phyloP scores from a whole-genome alignment of 164 flowering plant genomes.

The Buxus sempervirens region DNA sequence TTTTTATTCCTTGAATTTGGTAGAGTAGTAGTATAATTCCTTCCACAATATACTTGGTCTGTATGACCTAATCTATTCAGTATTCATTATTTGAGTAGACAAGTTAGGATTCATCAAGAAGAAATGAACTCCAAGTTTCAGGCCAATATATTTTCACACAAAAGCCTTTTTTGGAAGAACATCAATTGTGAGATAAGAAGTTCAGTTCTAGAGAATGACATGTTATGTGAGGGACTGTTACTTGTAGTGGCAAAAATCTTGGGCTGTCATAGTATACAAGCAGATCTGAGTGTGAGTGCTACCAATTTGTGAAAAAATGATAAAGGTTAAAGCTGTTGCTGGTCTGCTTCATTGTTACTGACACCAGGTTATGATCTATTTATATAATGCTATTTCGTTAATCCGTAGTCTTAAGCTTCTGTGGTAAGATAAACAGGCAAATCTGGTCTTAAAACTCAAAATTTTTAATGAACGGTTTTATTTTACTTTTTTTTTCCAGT shows the following conservation, averaged over 20 bases:
- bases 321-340: no score
- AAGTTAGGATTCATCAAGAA: neutral
- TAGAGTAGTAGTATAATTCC: neutral
- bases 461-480: neutral
- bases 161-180: neutral
- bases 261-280: no score
- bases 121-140: neutral
- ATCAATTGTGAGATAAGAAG: neutral
- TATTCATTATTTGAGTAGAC: neutral
- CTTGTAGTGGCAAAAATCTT: no score
- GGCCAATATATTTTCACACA: neutral
- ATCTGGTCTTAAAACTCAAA: neutral
- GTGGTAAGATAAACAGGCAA: neutral
- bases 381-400: neutral
- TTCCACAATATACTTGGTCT: neutral
- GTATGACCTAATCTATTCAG: neutral
- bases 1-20: neutral
- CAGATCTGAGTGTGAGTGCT: no score
- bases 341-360: no score
- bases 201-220: neutral
- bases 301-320: no score
- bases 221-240: no score
- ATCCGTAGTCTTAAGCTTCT: neutral
- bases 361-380: no score
- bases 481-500: no score